Percentiles rank a stretch among this genome's conserved stretches.
These are phyloP conservation scores for Chionographis japonica DNA, from an alignment of 106 monocot species.

Conservation along the genomic window DNA sequence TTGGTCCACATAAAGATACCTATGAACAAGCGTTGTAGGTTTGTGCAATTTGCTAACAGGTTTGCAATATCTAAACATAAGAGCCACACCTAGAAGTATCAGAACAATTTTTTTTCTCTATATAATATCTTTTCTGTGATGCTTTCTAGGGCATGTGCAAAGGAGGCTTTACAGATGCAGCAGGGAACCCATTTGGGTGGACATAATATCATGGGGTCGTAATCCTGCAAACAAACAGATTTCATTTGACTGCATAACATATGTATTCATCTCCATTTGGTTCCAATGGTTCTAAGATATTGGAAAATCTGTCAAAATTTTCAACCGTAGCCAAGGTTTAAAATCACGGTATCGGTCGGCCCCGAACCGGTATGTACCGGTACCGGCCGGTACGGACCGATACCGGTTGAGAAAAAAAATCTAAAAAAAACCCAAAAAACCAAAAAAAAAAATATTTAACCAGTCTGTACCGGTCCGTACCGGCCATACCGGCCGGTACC, in stretches of 20 bases:
- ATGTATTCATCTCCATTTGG: neutral
- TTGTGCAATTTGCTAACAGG: too few species aligned
- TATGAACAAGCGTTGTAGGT: too few species aligned
- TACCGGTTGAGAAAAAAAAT: too few species aligned
- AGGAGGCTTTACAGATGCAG: constrained; percentile 45
- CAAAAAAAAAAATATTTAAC: too few species aligned
- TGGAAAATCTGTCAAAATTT: constrained; percentile 4
- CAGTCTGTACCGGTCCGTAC: too few species aligned
- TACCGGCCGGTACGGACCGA: too few species aligned
- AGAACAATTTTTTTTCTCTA: neutral
- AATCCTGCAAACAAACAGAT: constrained; percentile 66
- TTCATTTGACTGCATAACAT: neutral
- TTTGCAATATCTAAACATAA: too few species aligned
- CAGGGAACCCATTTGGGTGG: constrained; percentile 54
- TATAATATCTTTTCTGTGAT: neutral
- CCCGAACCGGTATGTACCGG: too few species aligned
- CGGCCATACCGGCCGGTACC: too few species aligned
- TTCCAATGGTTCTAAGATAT: neutral
- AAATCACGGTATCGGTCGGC: too few species aligned
- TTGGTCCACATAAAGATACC: too few species aligned
- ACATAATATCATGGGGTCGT: constrained; percentile 72
- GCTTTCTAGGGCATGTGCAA: constrained; percentile 40
- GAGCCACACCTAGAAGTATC: neutral
- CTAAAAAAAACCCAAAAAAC: too few species aligned
- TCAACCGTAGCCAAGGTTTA: constrained; percentile 45